phyloP scores from a whole-genome alignment of 108 stramenopile species.

The Cyclotella cryptica region DNA sequence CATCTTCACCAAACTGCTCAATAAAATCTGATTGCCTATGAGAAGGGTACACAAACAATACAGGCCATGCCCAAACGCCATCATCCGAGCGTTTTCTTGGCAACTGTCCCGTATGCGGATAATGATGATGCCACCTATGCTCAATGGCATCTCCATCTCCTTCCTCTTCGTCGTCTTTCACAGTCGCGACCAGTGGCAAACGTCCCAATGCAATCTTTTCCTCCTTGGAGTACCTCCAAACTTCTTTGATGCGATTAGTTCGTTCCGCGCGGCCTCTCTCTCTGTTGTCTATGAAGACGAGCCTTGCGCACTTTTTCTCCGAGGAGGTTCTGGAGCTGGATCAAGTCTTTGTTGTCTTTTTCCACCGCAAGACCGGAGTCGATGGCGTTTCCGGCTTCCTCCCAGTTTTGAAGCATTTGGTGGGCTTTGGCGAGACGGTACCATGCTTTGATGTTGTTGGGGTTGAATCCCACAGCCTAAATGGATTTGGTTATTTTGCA shows the following conservation, averaged over 20 bases:
- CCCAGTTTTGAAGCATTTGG: constrained; percentile 82
- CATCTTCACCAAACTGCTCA: constrained; percentile 74
- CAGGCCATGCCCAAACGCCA: constrained; percentile 82
- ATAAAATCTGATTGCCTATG: constrained; percentile 90
- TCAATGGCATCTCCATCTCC: constrained; percentile 60
- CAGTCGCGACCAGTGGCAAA: constrained; percentile 77
- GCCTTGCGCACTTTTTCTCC: constrained; percentile 70
- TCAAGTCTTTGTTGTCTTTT: constrained; percentile 71
- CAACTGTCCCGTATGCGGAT: constrained; percentile 82
- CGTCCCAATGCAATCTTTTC: constrained; percentile 73
- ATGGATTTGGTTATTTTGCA: neutral
- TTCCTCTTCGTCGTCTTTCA: constrained; percentile 79
- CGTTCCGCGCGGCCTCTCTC: constrained; percentile 83
- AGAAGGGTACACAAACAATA: constrained; percentile 86
- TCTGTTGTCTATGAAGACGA: constrained; percentile 76
- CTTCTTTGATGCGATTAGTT: constrained; percentile 73
- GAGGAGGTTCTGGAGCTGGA: constrained; percentile 67
- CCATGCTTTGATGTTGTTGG: constrained; percentile 86
- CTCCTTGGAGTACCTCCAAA: constrained; percentile 89
- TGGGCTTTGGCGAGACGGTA: constrained; percentile 88
- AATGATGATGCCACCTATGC: constrained; percentile 86
- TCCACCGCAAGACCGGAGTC: constrained; percentile 77
- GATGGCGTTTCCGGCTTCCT: constrained; percentile 85
- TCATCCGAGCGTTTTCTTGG: constrained; percentile 44
- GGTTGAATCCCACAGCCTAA: constrained; percentile 64